Conservation (phyloP, 208 protist genomes). For the Trypanosoma cruzi region DNA sequence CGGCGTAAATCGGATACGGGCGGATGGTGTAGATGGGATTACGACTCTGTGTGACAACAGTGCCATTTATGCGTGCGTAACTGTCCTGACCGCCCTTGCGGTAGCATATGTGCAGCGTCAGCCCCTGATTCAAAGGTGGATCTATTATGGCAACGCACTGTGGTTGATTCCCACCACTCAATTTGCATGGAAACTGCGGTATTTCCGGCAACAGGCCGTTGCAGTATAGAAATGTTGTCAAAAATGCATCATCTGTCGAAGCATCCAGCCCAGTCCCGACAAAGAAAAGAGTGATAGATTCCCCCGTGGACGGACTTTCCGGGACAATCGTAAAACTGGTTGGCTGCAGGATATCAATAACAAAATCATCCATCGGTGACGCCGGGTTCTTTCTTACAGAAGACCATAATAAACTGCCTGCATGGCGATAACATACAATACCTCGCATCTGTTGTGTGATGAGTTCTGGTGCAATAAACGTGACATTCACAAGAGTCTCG, state of each 20-base stretch:
- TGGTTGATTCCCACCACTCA: slow-evolving; percentile 23
- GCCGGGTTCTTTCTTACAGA: slow-evolving; percentile 43
- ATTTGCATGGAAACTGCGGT: slow-evolving; percentile 23
- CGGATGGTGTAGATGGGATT: slow-evolving; percentile 77
- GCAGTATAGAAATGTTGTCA: slow-evolving; percentile 34
- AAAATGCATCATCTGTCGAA: slow-evolving; percentile 58
- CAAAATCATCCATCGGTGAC: slow-evolving; percentile 53
- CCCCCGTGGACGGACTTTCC: slow-evolving; percentile 48
- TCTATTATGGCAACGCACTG: slow-evolving; percentile 68
- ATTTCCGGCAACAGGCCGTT: not conserved
- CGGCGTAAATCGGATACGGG: slow-evolving; percentile 63
- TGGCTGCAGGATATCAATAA: slow-evolving; percentile 82
- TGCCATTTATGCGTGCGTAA: slow-evolving; percentile 58
- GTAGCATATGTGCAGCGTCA: slow-evolving; percentile 77
- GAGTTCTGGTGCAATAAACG: slow-evolving; percentile 71
- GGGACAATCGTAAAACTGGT: slow-evolving; percentile 55
- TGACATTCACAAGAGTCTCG: slow-evolving; percentile 29
- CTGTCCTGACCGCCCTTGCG: slow-evolving; percentile 46
- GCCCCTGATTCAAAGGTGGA: slow-evolving; percentile 46
- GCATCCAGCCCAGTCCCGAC: slow-evolving; percentile 57
- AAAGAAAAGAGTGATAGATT: slow-evolving; percentile 58
- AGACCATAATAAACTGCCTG: slow-evolving; percentile 48
- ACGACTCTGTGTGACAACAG: slow-evolving; percentile 47
- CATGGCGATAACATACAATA: slow-evolving; percentile 76
- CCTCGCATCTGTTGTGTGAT: slow-evolving; percentile 51